Evolutionary conservation across 805 yeast genomes (phyloP).

Genomic region (Hagleromyces aurorensis): DNA sequence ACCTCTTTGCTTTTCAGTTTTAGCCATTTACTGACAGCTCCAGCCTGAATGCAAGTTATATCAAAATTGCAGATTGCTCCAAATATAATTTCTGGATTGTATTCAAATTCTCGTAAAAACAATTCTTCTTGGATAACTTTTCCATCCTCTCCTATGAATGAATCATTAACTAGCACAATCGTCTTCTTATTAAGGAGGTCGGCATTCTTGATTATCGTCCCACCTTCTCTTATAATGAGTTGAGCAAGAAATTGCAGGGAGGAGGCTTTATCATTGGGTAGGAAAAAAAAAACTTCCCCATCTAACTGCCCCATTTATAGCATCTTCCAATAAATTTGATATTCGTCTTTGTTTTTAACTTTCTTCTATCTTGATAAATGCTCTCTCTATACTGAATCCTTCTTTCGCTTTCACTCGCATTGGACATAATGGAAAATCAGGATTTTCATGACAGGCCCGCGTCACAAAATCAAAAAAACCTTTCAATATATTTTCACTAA

Average conservation of each 20-base stretch:
- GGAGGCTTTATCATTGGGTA: slow-evolving; percentile 18
- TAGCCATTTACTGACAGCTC: slow-evolving; percentile 17
- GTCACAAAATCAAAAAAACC: too few species aligned
- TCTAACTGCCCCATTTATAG: slow-evolving; percentile 6
- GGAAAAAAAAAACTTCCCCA: slow-evolving; percentile 7
- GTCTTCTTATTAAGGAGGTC: slow-evolving; percentile 6
- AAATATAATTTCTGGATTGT: slow-evolving; percentile 8
- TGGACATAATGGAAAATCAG: too few species aligned
- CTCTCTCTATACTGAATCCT: too few species aligned
- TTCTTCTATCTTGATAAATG: too few species aligned
- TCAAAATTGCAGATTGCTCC: slow-evolving; percentile 4
- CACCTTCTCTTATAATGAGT: slow-evolving; percentile 19
- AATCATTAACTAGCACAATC: slow-evolving; percentile 19
- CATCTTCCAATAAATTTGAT: too few species aligned
- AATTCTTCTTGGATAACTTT: slow-evolving; percentile 11
- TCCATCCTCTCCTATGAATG: slow-evolving; percentile 15
- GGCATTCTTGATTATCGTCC: slow-evolving; percentile 7
- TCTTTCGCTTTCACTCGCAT: too few species aligned
- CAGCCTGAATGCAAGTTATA: slow-evolving; percentile 10
- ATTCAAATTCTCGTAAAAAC: slow-evolving; percentile 19
- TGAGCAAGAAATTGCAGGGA: slow-evolving; percentile 11
- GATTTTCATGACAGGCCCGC: too few species aligned
- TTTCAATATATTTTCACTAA: too few species aligned
- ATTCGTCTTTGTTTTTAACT: too few species aligned
- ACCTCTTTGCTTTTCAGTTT: slow-evolving; percentile 4